Evolutionary conservation across 495 filamentous ascomycete species (phyloP).

Genomic region (Cairneyella variabilis): DNA sequence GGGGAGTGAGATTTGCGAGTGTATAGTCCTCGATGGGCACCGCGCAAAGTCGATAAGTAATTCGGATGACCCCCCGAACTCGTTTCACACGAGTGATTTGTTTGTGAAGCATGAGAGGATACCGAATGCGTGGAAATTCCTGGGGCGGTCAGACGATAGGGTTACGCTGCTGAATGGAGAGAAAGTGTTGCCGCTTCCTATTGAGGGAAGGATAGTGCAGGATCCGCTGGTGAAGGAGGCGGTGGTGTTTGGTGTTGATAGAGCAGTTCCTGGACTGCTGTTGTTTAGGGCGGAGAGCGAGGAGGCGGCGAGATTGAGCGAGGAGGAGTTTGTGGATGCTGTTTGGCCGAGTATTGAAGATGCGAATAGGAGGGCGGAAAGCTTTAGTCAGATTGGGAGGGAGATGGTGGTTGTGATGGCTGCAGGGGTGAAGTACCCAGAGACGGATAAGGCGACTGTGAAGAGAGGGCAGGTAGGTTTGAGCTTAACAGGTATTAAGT

Average conservation of each 20-base stretch:
- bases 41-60: slow-evolving; percentile 51
- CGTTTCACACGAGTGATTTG: slow-evolving; percentile 54
- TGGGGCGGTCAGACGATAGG: slow-evolving; percentile 52
- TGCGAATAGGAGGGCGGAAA: slow-evolving; percentile 41
- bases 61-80: slow-evolving; percentile 40
- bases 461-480: slow-evolving; percentile 46
- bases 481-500: too few relatives aligned
- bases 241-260: slow-evolving; percentile 41
- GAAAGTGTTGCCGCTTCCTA: slow-evolving; percentile 55
- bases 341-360: slow-evolving; percentile 42
- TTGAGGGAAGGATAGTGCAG: slow-evolving; percentile 53
- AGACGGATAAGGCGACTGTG: slow-evolving; percentile 51
- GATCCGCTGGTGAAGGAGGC: slow-evolving; percentile 46
- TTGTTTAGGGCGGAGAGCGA: slow-evolving; percentile 22
- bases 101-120: slow-evolving; percentile 54
- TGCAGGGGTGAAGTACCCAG: slow-evolving; percentile 33
- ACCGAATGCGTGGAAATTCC: slow-evolving; percentile 55
- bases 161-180: slow-evolving; percentile 59
- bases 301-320: slow-evolving; percentile 29
- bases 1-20: slow-evolving; percentile 36
- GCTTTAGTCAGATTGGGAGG: slow-evolving; percentile 40
- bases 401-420: slow-evolving; percentile 28
- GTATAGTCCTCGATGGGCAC: slow-evolving; percentile 47
- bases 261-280: slow-evolving; percentile 27
- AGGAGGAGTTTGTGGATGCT: slow-evolving; percentile 9